Evolutionary conservation across 192 early-diverging fungal species (phyloP).

Genomic region (Diversispora eburnea): DNA sequence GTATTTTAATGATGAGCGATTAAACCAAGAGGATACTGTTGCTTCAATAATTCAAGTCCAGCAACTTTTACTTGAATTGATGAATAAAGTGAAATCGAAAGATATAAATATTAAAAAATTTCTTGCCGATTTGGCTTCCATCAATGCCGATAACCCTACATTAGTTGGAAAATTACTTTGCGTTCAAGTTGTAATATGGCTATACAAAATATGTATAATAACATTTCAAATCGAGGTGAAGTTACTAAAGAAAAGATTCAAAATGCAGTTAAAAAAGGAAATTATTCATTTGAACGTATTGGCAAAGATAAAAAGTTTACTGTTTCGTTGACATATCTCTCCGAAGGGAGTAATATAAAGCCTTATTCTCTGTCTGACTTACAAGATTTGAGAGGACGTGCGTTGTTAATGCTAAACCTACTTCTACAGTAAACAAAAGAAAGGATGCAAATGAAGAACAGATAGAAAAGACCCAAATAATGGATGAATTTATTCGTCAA

Average conservation of each 20-base stretch:
- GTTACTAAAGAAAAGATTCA: conserved; percentile 27
- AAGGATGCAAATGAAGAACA: background rate
- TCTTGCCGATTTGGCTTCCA: background rate
- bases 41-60: conserved; percentile 23
- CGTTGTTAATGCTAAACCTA: conserved; percentile 29
- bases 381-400: conserved; percentile 30
- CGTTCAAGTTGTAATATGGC: conserved; percentile 25
- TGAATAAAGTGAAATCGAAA: conserved; percentile 13
- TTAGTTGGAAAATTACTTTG: conserved; percentile 19
- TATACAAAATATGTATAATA: conserved; percentile 24
- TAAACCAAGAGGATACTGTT: conserved; percentile 25
- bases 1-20: conserved; percentile 27
- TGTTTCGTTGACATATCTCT: conserved; percentile 16
- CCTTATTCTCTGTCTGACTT: conserved; percentile 22
- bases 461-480: background rate
- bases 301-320: conserved; percentile 1
- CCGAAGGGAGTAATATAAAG: background rate
- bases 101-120: background rate
- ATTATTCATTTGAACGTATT: conserved; percentile 21
- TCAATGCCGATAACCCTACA: conserved; percentile 4
- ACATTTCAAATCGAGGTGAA: conserved; percentile 27
- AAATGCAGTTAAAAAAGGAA: conserved; percentile 24
- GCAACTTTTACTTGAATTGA: conserved; percentile 18
- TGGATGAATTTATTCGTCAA: conserved; percentile 25
- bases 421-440: background rate